Evolutionary conservation across 495 filamentous ascomycete species (phyloP), one percentile per base, ranked within the genome.

Genomic region (Annulohypoxylon nitens): DNA sequence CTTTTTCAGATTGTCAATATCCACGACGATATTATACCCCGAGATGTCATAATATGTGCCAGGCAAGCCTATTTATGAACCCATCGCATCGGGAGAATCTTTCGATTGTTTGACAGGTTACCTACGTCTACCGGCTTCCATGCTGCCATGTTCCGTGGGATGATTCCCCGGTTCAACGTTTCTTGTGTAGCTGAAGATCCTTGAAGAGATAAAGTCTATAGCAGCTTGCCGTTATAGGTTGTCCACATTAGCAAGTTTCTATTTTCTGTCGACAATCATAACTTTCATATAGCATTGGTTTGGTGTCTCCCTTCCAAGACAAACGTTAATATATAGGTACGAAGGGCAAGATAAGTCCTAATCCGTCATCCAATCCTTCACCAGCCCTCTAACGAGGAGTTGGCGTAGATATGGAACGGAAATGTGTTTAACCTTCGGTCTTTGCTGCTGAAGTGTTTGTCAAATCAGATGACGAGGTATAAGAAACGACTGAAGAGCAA

Each of bases 21-120:
- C 37, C 23, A 23, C 16, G 34, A 58, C 26, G 12, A 26, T 51
- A n/a, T 12, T 16, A 58, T 60, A 54, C 53, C 53, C 30, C n/a
- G 51, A 51, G 48, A 18, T 59, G 11, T 59, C 54, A 41, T 64
- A 30, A 36, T 66, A 26, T 53, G 55, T 61, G 48, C 61, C 39
- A 47, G 47, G 23, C 53, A 65, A 26, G 26, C 50, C 50, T 54
- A 25, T 64, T 14, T 61, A 47, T 14, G 50, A 65, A 69, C 30
- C 71, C 71, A 63, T 55, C 33, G 55, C 11, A 55, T 53, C 57
- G 71, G 71, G 66, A 74, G 20, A 62, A 41, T 70, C 7, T 51
- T 61, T 61, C 58, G 48, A 59, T 50, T 72, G 48, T 25, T 61
- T 51, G 50, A 63, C 54, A 69, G 47, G 45, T 51, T 48, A 61